phyloP scores from a whole-genome alignment of 345 rosid species.

The Rhodomyrtus tomentosa region DNA sequence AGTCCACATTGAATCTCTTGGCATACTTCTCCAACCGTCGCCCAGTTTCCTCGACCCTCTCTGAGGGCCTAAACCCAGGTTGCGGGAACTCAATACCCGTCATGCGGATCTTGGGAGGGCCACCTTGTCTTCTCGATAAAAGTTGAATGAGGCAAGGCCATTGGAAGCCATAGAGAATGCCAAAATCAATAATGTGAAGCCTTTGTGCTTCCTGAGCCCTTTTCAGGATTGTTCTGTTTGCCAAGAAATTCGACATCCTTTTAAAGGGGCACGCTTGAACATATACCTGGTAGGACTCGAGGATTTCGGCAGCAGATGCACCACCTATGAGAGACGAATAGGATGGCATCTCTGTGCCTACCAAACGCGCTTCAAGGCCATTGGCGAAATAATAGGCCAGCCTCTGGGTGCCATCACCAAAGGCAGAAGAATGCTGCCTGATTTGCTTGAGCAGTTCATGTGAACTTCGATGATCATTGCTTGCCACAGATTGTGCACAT shows the following conservation, averaged over 20 bases:
- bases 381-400: constrained; percentile 48
- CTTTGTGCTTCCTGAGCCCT: constrained; percentile 33
- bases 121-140: constrained; percentile 22
- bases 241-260: constrained; percentile 31
- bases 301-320: constrained; percentile 38
- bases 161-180: constrained; percentile 71
- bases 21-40: constrained; percentile 43
- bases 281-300: constrained; percentile 41
- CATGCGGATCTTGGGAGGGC: constrained; percentile 55
- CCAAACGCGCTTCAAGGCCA: constrained; percentile 58
- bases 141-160: constrained; percentile 78
- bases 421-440: constrained; percentile 43
- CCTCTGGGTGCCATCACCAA: constrained; percentile 55
- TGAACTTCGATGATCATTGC: constrained; percentile 43
- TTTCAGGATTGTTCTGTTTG: constrained; percentile 36
- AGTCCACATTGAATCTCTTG: constrained; percentile 46
- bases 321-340: constrained; percentile 5
- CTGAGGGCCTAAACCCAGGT: constrained; percentile 62
- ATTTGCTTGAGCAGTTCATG: constrained; percentile 48
- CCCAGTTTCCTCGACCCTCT: constrained; percentile 65
- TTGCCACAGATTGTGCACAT: constrained; percentile 66
- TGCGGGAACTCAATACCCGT: constrained; percentile 85
- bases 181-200: constrained; percentile 71
- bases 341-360: constrained; percentile 26
- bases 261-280: constrained; percentile 41